A percentile compares a stretch with the other conserved stretches of the same genome.
These are phyloP conservation scores for Ilyonectria robusta DNA, from an alignment of 2,329 filamentous ascomycete genomes.

Conservation along the genomic window DNA sequence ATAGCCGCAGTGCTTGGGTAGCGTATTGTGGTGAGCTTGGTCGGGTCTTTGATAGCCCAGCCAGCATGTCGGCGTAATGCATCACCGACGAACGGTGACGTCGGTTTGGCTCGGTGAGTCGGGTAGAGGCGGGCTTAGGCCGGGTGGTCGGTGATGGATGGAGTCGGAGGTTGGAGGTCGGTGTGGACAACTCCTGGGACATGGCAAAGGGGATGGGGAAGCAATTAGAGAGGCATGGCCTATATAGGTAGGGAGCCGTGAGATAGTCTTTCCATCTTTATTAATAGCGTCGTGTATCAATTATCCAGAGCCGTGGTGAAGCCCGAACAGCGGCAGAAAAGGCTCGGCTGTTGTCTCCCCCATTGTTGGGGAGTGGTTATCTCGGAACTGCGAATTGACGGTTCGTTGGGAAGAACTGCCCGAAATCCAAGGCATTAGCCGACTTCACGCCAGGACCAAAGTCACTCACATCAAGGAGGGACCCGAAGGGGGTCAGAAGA, in stretches of 20 bases:
- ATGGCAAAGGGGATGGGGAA: neutral
- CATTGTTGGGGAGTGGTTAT: slow-evolving; percentile 30
- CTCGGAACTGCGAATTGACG: slow-evolving; percentile 22
- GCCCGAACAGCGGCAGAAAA: neutral
- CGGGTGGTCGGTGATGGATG: slow-evolving; percentile 36
- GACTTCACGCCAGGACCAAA: slow-evolving; percentile 18
- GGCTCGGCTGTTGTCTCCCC: slow-evolving; percentile 8
- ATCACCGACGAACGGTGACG: slow-evolving; percentile 38
- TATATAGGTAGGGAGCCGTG: neutral
- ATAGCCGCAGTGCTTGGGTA: neutral
- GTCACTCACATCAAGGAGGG: neutral
- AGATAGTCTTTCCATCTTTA: no score
- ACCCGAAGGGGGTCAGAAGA: slow-evolving; percentile 16
- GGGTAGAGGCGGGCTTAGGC: slow-evolving; percentile 45
- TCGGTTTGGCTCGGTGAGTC: slow-evolving; percentile 34
- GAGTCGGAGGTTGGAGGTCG: slow-evolving; percentile 22
- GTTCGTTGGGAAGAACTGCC: slow-evolving; percentile 40
- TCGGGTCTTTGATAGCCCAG: slow-evolving; percentile 22
- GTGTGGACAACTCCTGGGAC: slow-evolving; percentile 30
- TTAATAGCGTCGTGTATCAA: neutral
- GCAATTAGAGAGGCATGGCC: neutral
- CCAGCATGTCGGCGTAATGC: slow-evolving; percentile 19
- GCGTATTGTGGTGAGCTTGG: slow-evolving; percentile 8
- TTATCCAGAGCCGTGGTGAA: neutral
- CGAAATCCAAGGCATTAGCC: slow-evolving; percentile 36